Evolutionary conservation across 2,329 filamentous ascomycete genomes (phyloP), one percentile per base, ranked within the genome.

Genomic region (Thelonectria discophora): DNA sequence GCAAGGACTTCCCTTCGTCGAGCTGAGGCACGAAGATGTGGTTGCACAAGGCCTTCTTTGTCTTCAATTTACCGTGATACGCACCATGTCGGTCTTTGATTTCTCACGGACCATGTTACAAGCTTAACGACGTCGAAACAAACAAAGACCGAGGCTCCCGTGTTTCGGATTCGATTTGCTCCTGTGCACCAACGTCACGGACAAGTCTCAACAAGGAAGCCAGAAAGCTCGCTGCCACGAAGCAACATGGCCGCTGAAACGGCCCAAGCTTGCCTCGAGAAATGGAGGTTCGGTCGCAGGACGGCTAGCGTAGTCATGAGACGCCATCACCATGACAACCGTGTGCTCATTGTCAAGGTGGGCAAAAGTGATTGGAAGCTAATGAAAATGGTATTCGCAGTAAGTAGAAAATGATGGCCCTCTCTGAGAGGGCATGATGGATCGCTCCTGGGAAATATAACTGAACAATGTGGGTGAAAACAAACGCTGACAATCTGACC

Each of bases 401-500:
- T 37, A 37, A 9, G 24, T 13, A 34, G 3, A 11, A 34, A 37
- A 37, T 5, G 27, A 30, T 12, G 17, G 13, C 24, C 59, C 59
- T 58, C 56, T 37, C n/a, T 51, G 30, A 42, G 52, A 60, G 57
- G 52, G 37, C 49, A 27, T 37, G 51, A 52, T 48, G 61, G 61
- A 63, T 63, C 51, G 61, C 61, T 63, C 61, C 61, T 27, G 13
- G 46, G 43, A 49, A 56, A 56, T 61, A n/a, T 62, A 58, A 42
- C 40, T 45, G 54, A 42, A 51, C 15, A 51, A 30, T 27, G 24
- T 42, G 7, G 21, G 21, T 39, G 37, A 56, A 43, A 49, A 49
- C 21, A 47, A 52, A 51, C 30, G 54, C 37, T 40, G 32, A 54
- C 58, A 61, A 55, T 56, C 34, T 54, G 57, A 48, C 57, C 49